Evolutionary conservation across 306 rosid genomes (phyloP), one percentile per base, ranked within the genome.

Genomic region (Echinosophora koreensis): DNA sequence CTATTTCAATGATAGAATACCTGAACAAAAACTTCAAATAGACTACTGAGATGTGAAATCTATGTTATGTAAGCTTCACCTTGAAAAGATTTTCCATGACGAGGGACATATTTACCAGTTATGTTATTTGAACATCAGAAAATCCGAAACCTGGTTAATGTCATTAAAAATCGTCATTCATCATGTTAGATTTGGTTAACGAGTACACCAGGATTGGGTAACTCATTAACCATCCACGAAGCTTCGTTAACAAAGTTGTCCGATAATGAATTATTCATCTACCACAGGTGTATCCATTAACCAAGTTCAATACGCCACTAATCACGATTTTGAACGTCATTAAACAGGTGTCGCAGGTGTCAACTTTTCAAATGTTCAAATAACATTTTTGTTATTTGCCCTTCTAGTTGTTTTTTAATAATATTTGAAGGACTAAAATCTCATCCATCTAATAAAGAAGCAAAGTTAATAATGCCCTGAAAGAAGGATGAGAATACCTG

Each of bases 401-500:
- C 28, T 49, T 58, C 4, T 69, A 13, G 10, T 32, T 75, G 16
- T 49, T 15, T 18, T 75, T 28, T 49, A 42, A 39, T 70, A 16
- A 18, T 63, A 42, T 50, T 49, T 49, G 27, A 49, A 57, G 32
- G 13, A 15, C 44, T 71, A 59, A 63, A 76, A 65, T 51, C 37
- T 38, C 18, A 66, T 73, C 15, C 72, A 66, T 34, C 18, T 11
- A 47, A 66, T 59, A 79, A 30, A 30, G 2, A 30, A 30, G 74
- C 60, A 59, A 60, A 37, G 49, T 37, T 42, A 32, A 71, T 5
- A 51, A 47, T 55, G 44, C 66, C 15, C 3, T 47, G 34, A 56
- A 62, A 52, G 55, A 79, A 74, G 22, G 61, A 77, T 60, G 57
- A 66, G 17, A 78, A 44, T 79, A 89, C 97, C 91, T 95, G 97